A percentile compares a stretch with the other conserved stretches of the same genome.
These are phyloP conservation scores for Zanthoxylum bungeanum DNA, from an alignment of 345 rosid genomes.

Conservation along the genomic window DNA sequence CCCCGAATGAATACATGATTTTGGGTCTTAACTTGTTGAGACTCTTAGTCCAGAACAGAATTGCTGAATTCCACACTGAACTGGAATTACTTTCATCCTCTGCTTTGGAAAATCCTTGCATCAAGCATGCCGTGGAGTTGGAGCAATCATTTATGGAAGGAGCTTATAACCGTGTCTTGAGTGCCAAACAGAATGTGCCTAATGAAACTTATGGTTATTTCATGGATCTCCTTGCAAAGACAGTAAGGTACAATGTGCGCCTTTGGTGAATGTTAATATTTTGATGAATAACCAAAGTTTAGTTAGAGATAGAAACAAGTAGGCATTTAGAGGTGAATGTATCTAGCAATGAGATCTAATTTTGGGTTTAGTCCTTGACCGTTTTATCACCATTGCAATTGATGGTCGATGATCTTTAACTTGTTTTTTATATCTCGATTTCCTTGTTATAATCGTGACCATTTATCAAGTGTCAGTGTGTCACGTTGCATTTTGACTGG, in stretches of 20 bases:
- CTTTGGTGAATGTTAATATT: neutral
- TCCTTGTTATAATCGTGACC: neutral
- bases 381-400: neutral
- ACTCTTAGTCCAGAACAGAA: constrained; percentile 89
- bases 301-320: neutral
- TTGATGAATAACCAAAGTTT: neutral
- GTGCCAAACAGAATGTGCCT: constrained; percentile 90
- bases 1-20: constrained; percentile 80
- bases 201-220: constrained; percentile 83
- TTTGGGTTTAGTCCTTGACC: neutral
- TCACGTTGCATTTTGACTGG: neutral
- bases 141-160: constrained; percentile 99
- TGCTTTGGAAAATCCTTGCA: constrained; percentile 82
- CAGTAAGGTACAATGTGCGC: constrained; percentile 63
- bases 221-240: constrained; percentile 98
- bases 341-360: neutral
- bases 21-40: constrained; percentile 93
- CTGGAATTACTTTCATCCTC: constrained; percentile 77
- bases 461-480: too few species aligned
- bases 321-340: neutral
- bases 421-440: neutral
- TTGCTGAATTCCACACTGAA: constrained; percentile 97
- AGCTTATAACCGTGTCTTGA: constrained; percentile 90
- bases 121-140: constrained; percentile 96
- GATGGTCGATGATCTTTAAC: neutral